Base-by-base conservation (phyloP, 768 basidiomycete species). In the Suillus luteus region DNA sequence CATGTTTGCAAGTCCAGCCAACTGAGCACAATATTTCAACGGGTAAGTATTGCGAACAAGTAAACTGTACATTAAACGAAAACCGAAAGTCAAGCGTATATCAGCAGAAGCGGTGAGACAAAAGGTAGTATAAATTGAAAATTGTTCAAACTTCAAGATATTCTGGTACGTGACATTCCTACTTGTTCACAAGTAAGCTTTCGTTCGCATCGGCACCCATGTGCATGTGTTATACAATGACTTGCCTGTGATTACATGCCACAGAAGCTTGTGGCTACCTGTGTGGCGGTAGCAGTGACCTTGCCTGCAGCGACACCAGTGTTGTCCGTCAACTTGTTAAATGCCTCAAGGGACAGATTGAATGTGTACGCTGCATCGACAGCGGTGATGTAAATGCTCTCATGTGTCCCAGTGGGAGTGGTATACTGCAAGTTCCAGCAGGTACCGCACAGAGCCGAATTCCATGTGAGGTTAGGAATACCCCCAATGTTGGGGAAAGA, bases 401-500 rank as follows among this genome's bases (percentile, higher is more conserved):
- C 79, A 41, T 65, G 70, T 1, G 65, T 72, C 5, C 76, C 76
- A 24, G 67, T 65, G 7, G 66, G 64, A 48, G 75, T 73, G 22
- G 77, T 75, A 75, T 80, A 87, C n/a, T 82, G 79, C 62, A 88
- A 70, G 63, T 80, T 62, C 85, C 85, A 89, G 75, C 86, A 89
- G 41, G 82, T 79, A 24, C 86, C 86, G 66, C 87, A 88, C n/a
- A 75, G 72, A 2, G 78, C 57, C 6, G 85, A 86, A 70, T 85
- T 80, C 73, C 76, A 88, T 22, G 63, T 63, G 41, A 67, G 51
- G 33, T 59, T 67, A 15, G 65, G 64, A 27, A 65, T 40, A 11
- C 71, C 78, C 27, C 75, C 77, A 55, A 78, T 72, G 61, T 67
- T 63, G 17, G 76, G 74, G 73, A 73, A 78, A 38, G 65, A 63